Evolutionary conservation across 2,329 filamentous ascomycete species (phyloP).

Genomic region (Fusarium miscanthi): DNA sequence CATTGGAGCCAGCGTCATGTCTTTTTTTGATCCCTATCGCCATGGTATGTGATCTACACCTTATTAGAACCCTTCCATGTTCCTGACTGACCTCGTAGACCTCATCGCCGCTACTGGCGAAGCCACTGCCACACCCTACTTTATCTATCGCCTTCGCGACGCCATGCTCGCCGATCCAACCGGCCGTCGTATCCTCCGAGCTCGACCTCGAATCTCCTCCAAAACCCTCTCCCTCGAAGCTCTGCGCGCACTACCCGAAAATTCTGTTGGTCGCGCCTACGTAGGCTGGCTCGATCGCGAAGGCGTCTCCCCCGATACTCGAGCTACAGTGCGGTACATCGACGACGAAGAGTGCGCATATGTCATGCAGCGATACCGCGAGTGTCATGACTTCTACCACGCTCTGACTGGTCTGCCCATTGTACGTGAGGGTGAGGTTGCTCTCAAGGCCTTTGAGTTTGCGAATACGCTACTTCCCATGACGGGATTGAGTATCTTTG

Average conservation of each 20-base stretch:
- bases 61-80: background rate
- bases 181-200: conserved; percentile 89
- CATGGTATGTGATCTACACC: conserved; percentile 64
- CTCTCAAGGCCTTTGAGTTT: conserved; percentile 98
- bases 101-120: conserved; percentile 95
- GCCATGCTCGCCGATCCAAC: conserved; percentile 88
- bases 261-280: conserved; percentile 84
- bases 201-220: conserved; percentile 89
- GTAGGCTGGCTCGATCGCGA: conserved; percentile 93
- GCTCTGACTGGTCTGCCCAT: conserved; percentile 91
- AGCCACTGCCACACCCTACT: conserved; percentile 93
- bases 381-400: conserved; percentile 98
- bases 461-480: conserved; percentile 94
- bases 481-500: conserved; percentile 88
- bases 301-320: conserved; percentile 91
- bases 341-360: conserved; percentile 97
- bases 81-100: conserved; percentile 62
- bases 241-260: conserved; percentile 77
- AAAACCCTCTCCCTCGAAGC: conserved; percentile 72
- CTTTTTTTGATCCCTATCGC: conserved; percentile 79
- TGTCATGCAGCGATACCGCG: conserved; percentile 97
- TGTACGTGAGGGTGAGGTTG: conserved; percentile 94
- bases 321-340: conserved; percentile 85
- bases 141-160: conserved; percentile 89
- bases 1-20: conserved; percentile 71